phyloP scores from a whole-genome alignment of 495 filamentous ascomycete genomes.

The Filosporella fistucella region DNA sequence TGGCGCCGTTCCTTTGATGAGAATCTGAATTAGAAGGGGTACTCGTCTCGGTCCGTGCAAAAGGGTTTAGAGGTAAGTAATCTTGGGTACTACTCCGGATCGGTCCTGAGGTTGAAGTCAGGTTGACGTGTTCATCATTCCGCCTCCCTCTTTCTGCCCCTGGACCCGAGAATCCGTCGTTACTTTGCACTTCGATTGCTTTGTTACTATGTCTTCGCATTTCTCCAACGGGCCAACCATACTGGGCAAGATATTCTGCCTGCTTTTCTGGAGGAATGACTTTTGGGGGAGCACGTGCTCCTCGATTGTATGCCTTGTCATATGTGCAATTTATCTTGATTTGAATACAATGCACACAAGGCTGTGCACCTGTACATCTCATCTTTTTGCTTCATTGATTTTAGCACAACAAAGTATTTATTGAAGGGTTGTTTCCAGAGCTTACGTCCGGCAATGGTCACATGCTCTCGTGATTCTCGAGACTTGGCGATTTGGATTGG shows the following conservation, averaged over 20 bases:
- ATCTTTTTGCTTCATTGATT: conserved; percentile 1
- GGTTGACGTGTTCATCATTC: background rate
- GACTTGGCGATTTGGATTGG: background rate
- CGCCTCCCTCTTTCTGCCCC: background rate
- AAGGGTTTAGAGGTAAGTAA: background rate
- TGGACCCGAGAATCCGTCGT: background rate
- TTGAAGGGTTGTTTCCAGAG: background rate
- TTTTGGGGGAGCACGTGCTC: background rate
- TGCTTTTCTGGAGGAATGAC: background rate
- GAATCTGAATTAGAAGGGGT: background rate
- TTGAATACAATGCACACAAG: conserved; percentile 8
- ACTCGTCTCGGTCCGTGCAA: background rate
- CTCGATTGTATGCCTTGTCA: conserved; percentile 2
- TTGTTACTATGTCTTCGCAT: no score
- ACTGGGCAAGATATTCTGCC: background rate
- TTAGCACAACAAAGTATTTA: background rate
- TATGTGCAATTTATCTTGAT: conserved; percentile 1
- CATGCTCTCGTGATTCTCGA: conserved; percentile 1
- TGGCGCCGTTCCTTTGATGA: background rate
- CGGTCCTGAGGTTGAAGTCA: background rate
- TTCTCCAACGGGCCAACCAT: background rate
- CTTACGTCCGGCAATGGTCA: conserved; percentile 8
- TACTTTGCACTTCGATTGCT: background rate
- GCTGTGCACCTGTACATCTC: conserved; percentile 7
- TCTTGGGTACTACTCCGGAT: background rate